These are phyloP conservation scores for Xylaria sp. DNA, from an alignment of 2,329 filamentous ascomycete species.

Conservation along the genomic window DNA sequence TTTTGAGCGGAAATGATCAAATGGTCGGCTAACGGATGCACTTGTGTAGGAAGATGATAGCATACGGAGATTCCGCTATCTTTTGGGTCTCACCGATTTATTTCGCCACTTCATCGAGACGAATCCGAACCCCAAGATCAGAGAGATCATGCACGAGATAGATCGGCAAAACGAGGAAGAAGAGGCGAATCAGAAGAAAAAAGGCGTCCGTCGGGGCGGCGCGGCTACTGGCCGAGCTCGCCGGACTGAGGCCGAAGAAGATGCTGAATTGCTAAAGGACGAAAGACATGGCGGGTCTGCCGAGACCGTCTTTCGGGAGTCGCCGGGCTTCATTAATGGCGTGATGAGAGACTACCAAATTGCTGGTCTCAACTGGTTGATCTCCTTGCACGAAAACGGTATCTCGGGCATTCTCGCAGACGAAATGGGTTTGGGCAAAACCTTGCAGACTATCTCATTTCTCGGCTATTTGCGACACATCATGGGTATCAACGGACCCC, in stretches of 20 bases:
- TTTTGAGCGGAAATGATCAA: not conserved
- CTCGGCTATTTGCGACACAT: slow-evolving; percentile 90
- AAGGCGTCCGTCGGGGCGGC: slow-evolving; percentile 73
- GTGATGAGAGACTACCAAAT: slow-evolving; percentile 96
- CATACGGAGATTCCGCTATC: slow-evolving; percentile 87
- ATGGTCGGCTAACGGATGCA: slow-evolving; percentile 33
- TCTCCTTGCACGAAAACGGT: slow-evolving; percentile 96
- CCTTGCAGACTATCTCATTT: slow-evolving; percentile 94
- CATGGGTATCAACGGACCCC: slow-evolving; percentile 81
- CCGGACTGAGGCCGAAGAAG: slow-evolving; percentile 94
- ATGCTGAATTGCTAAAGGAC: slow-evolving; percentile 80
- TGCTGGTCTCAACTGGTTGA: slow-evolving; percentile 92
- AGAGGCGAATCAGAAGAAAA: slow-evolving; percentile 64
- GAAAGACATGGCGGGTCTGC: slow-evolving; percentile 83
- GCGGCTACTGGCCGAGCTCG: slow-evolving; percentile 72
- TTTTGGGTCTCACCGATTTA: slow-evolving; percentile 89
- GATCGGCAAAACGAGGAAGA: slow-evolving; percentile 84
- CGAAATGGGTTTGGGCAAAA: slow-evolving; percentile 98
- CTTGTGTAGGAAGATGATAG: slow-evolving; percentile 76
- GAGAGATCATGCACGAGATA: slow-evolving; percentile 89
- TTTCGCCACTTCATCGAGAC: slow-evolving; percentile 99
- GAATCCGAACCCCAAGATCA: slow-evolving; percentile 90
- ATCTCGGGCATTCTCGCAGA: slow-evolving; percentile 97
- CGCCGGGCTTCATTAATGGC: slow-evolving; percentile 81
- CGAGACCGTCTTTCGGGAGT: slow-evolving; percentile 89